Conservation (phyloP, 805 yeast species). For the Hermanozyma aechmeae region DNA sequence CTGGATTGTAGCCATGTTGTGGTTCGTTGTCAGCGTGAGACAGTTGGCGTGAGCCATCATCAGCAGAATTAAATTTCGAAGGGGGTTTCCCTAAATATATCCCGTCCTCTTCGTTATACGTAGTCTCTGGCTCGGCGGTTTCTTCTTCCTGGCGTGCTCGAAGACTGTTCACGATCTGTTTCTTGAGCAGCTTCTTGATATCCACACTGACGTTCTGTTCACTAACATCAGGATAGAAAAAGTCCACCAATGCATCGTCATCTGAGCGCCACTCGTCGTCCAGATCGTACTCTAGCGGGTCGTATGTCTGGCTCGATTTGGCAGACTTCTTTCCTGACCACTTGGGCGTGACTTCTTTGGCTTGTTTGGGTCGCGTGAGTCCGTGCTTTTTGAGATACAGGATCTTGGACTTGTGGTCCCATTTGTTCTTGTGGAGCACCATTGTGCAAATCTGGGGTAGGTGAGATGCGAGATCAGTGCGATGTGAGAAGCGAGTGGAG, state of each 20-base stretch:
- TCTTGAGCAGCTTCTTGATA: constrained; percentile 25
- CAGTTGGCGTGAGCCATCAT: constrained; percentile 1
- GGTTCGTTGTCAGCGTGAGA: not conserved
- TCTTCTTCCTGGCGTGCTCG: constrained; percentile 6
- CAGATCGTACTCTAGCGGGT: constrained; percentile 16
- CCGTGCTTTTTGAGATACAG: constrained; percentile 33
- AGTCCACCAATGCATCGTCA: constrained; percentile 30
- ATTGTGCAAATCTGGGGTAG: no score
- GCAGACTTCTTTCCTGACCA: constrained; percentile 24
- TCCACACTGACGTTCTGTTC: constrained; percentile 23
- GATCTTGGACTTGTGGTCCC: constrained; percentile 35
- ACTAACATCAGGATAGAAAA: constrained; percentile 31
- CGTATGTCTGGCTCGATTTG: constrained; percentile 3
- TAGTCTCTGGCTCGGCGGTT: constrained; percentile 2
- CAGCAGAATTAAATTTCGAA: no score
- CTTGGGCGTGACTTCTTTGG: constrained; percentile 13
- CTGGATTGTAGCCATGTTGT: constrained; percentile 1
- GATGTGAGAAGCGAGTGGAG: no score
- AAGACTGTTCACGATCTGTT: constrained; percentile 22
- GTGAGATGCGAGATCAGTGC: no score
- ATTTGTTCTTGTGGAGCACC: constrained; percentile 35
- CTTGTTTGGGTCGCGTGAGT: constrained; percentile 9
- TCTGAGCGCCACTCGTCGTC: constrained; percentile 32
- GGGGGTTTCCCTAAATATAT: constrained; percentile 23
- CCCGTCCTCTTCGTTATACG: constrained; percentile 20